A percentile compares a stretch with the other conserved stretches of the same genome.
Evolutionary conservation across 768 basidiomycete species (phyloP).

Genomic region (Trametes elegans): DNA sequence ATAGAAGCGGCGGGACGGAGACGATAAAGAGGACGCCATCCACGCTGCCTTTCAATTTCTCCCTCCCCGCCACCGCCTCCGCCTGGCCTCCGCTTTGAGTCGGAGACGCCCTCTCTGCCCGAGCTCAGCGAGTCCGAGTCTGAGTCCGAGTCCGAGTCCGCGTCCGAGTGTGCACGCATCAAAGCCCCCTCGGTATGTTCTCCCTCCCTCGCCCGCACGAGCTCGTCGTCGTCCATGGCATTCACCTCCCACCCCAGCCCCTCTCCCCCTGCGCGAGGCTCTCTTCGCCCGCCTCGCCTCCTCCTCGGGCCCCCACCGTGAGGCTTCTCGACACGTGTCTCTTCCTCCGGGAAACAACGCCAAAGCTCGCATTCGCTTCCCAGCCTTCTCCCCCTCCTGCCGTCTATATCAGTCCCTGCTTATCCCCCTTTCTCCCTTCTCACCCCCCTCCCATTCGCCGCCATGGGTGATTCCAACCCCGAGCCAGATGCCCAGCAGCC

Average conservation of each 20-base stretch:
- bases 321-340: constrained; percentile 22
- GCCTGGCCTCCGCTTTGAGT: constrained; percentile 26
- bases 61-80: constrained; percentile 22
- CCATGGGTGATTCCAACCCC: constrained; percentile 39
- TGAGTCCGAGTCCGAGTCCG: neutral
- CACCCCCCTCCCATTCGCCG: constrained; percentile 35
- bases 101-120: constrained; percentile 19
- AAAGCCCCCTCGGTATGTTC: constrained; percentile 1
- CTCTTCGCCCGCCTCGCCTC: neutral
- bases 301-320: constrained; percentile 5
- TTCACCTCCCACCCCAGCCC: constrained; percentile 7
- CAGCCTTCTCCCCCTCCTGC: constrained; percentile 10
- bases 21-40: neutral
- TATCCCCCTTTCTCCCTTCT: constrained; percentile 30
- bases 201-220: neutral
- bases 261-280: constrained; percentile 3
- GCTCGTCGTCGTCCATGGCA: constrained; percentile 4
- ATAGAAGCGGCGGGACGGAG: neutral
- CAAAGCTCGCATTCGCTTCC: constrained; percentile 16
- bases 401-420: constrained; percentile 27
- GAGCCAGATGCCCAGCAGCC: constrained; percentile 37
- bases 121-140: constrained; percentile 21
- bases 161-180: too few species aligned
- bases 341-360: constrained; percentile 1
- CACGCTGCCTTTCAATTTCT: constrained; percentile 22